Base-by-base conservation (phyloP, 768 basidiomycete genomes). In the Boletus eberwhitei region DNA sequence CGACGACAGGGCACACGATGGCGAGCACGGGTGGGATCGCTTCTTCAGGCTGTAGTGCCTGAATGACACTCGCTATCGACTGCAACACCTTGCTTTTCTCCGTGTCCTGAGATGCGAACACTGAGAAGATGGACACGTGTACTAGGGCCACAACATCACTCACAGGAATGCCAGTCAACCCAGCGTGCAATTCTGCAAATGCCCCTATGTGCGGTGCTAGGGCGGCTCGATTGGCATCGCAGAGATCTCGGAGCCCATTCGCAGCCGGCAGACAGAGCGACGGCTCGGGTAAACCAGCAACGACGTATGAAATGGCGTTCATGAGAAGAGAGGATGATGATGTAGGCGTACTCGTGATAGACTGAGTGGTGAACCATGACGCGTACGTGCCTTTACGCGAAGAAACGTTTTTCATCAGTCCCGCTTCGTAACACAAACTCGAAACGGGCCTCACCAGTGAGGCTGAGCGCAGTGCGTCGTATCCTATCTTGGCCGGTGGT, bases 41-140 rank as follows among this genome's bases (percentile, higher is more conserved):
- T 40, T 93, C 87, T 39, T 75, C 75, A 0, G 91, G 85, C 0
- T 90, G 87, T 46, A 98, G 71, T 0, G 94, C 95, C 63, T 97
- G 91, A 32, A 97, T 89, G 4, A 98, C 92, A 58, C 93, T 96
- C 2, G 92, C 85, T 48, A 98, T 95, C 0, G 89, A 91, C 66
- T 97, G 90, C 42, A 97, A 74, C 1, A 97, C 90, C 71, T 95
- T 97, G 60, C 84, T 82, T 72, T 89, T 90, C 70, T 96, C 93
- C 21, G 86, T 83, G 61, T 91, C 89, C 86, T 90, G 60, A 3
- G 4, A 36, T 26, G 19, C 29, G 1, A n/a, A 24, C 24, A 21
- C 32, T 52, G 41, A 65, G 46, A 22, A 56, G 17, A 54, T 3
- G 12, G 7, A 16, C 12, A 35, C 21, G 6, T 3, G 24, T 1